A percentile compares a stretch with the other conserved stretches of the same genome.
Evolutionary conservation across 768 basidiomycete species (phyloP).

Genomic region (Mycena rebaudengoi): DNA sequence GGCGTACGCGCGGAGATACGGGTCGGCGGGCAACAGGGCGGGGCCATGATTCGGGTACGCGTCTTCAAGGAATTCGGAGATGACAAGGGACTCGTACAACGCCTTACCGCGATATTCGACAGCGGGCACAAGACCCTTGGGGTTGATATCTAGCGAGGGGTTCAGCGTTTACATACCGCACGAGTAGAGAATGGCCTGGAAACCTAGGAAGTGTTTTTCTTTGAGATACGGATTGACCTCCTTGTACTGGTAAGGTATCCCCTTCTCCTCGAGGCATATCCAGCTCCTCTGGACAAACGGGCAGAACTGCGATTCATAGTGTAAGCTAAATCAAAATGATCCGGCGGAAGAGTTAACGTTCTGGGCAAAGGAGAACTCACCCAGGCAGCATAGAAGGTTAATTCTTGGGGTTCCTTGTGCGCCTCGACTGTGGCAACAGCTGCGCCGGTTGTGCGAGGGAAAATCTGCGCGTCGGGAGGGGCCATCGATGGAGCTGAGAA

Average conservation of each 20-base stretch:
- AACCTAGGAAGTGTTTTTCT: constrained; percentile 62
- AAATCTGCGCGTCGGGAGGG: too few relatives aligned
- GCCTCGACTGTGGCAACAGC: constrained; percentile 60
- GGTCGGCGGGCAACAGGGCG: constrained; percentile 59
- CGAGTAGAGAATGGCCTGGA: constrained; percentile 10
- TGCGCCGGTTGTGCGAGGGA: constrained; percentile 64
- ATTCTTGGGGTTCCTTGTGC: constrained; percentile 60
- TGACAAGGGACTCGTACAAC: constrained; percentile 70
- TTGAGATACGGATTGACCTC: constrained; percentile 80
- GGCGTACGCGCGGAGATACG: constrained; percentile 57
- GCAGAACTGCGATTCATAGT: constrained; percentile 56
- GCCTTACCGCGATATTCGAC: constrained; percentile 61
- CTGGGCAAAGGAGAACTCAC: constrained; percentile 39
- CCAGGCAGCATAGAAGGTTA: constrained; percentile 71
- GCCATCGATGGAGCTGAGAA: too few relatives aligned
- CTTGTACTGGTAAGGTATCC: constrained; percentile 72
- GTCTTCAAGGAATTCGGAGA: constrained; percentile 76
- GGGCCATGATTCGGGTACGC: constrained; percentile 55
- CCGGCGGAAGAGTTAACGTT: background rate
- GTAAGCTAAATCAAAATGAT: too few relatives aligned
- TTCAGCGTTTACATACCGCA: background rate
- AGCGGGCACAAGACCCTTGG: constrained; percentile 74
- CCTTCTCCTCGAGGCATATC: constrained; percentile 73
- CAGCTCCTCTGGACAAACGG: constrained; percentile 69
- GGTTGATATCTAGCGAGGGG: constrained; percentile 56